Percentiles rank a stretch among this genome's conserved stretches.
Evolutionary conservation across 1,284 basidiomycete genomes (phyloP).

Genomic region (Violaceomyces palustris): DNA sequence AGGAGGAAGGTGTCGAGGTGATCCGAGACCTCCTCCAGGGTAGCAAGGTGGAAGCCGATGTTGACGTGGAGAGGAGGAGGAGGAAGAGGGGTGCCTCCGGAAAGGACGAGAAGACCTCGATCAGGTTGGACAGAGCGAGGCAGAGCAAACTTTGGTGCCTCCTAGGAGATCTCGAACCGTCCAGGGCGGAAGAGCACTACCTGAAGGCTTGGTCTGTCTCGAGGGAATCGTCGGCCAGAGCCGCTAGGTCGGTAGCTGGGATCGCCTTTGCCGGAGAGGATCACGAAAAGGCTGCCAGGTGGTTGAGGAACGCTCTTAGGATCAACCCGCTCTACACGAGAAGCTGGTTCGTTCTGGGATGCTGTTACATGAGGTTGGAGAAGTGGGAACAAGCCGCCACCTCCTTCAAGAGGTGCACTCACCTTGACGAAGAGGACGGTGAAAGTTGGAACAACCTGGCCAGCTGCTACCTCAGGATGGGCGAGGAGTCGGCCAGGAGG

Average conservation of each 20-base stretch:
- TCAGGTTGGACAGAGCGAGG: conserved; percentile 65
- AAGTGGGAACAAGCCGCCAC: conserved; percentile 70
- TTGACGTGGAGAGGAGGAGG: conserved; percentile 19
- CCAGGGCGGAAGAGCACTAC: conserved; percentile 68
- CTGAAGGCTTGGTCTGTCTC: conserved; percentile 79
- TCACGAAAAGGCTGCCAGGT: conserved; percentile 65
- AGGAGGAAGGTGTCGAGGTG: conserved; percentile 44
- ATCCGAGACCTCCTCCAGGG: conserved; percentile 44
- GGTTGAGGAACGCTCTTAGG: conserved; percentile 64
- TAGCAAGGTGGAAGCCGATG: conserved; percentile 44
- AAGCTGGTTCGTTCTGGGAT: conserved; percentile 93
- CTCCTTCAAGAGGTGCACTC: conserved; percentile 78
- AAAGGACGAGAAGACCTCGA: too few species aligned
- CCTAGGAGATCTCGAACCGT: conserved; percentile 78
- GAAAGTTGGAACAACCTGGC: conserved; percentile 99
- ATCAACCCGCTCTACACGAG: conserved; percentile 85
- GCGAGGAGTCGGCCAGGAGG: conserved; percentile 20
- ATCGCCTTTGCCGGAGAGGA: conserved; percentile 69
- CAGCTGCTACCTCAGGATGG: conserved; percentile 70
- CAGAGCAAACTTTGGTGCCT: conserved; percentile 94
- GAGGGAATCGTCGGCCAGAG: conserved; percentile 70
- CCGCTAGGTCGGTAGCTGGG: conserved; percentile 84
- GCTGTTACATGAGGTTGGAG: conserved; percentile 73
- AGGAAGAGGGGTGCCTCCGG: conserved; percentile 9
- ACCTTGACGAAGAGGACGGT: conserved; percentile 88